Base-by-base conservation (phyloP, 768 basidiomycete species). In the Fomitopsis pulvina region DNA sequence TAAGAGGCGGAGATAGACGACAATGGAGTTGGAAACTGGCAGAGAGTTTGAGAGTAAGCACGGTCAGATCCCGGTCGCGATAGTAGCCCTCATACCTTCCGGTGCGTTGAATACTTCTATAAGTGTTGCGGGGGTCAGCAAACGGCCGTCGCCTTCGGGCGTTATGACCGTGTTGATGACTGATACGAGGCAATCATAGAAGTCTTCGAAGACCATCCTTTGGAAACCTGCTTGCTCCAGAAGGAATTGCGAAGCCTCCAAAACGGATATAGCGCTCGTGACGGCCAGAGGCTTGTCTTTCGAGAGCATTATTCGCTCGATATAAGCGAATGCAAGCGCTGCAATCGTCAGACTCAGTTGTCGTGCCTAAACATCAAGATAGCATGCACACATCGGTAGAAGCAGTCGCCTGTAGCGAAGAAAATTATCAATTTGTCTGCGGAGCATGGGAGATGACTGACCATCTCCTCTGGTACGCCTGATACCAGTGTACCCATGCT, bases 241-340 rank as follows among this genome's bases (percentile, higher is more conserved):
- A 45, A 76, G 66, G 2, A 70, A 65, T 11, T 74, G 64, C 1
- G 80, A 77, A 4, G 69, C 54, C 49, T 77, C 66, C 4, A 91
- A 65, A 26, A 74, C 67, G 0, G 78, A 78, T 24, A 81, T 65
- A 0, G 79, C 77, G 32, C 66, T 66, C 22, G 66, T 72, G 2
- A 79, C 78, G 0, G 77, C 78, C 14, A 75, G 45, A 4, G 71
- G 66, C 12, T 59, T 66, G 47, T 84, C 72, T 22, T 66, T 45
- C 0, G 71, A 65, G 30, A 72, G 68, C 21, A 90, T 59, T 25
- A 94, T 72, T n/a, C 78, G 74, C 43, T 89, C 80, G 27, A 94
- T 68, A 62, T 87, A 92, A 5, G 89, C 81, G 57, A 90, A 91
- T 6, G 81, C 88, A 45, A 93, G 73, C 10, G 92, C 92, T 91